Base-by-base conservation (phyloP, 345 rosid species). In the Ceriops tagal region DNA sequence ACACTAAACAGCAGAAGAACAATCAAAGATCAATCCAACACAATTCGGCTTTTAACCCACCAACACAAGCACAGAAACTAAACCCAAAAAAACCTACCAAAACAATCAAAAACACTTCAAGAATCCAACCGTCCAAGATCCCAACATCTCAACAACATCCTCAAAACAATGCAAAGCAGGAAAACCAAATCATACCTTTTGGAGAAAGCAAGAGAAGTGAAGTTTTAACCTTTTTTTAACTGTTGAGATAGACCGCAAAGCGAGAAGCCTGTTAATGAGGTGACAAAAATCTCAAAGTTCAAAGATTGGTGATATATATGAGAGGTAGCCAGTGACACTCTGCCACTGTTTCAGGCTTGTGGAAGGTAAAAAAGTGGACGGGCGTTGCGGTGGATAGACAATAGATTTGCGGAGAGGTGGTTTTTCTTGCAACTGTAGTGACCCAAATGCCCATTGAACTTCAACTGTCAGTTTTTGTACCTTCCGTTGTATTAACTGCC, bases 311-410 rank as follows among this genome's bases (percentile, higher is more conserved):
- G 59, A 56, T n/a, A 24, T 15, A 24, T 49, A 64, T 24, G 51
- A 6, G 66, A 53, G 81, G 53, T 24, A 63, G 58, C 43, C 21
- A 9, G 9, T 32, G 34, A 20, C 34, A 15, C n/a, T 32, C 27
- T 43, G 53, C 32, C 34, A 22, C 32, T 30, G 60, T 43, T 8
- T 19, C 37, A 32, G 47, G 51, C 49, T 53, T 5, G 26, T 19
- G n/a, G n/a, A n/a, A 20, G 11, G 24, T 56, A 21, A 62, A 72
- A 31, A n/a, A 69, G 71, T 26, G 62, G 77, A 72, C 26, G 76
- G 34, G 70, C 37, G 53, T 70, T 67, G 65, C 71, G 47, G 64
- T 67, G 80, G 68, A 43, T 43, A 67, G 63, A 20, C 71, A 79
- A 73, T 67, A 57, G 67, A 4, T 19, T 28, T 3, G 72, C 47